These are phyloP conservation scores for Didymella lethalis DNA, from an alignment of 2,329 filamentous ascomycete genomes.

Conservation along the genomic window DNA sequence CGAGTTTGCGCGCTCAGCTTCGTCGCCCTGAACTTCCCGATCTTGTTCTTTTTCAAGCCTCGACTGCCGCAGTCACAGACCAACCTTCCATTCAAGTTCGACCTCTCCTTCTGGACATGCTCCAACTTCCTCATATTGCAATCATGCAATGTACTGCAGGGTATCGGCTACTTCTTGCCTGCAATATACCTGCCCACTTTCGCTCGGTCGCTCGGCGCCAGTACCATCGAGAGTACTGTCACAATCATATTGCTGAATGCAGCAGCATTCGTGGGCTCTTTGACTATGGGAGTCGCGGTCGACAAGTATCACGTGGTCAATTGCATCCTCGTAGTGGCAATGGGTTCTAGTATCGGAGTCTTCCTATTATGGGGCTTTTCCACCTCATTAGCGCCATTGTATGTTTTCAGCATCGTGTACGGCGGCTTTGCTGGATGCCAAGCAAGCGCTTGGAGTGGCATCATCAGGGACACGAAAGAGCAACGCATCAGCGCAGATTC, in stretches of 20 bases:
- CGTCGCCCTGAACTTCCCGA: slow-evolving; percentile 46
- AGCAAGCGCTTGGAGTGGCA: slow-evolving; percentile 55
- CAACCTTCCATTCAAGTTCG: slow-evolving; percentile 38
- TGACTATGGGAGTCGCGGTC: slow-evolving; percentile 51
- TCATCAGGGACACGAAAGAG: slow-evolving; percentile 54
- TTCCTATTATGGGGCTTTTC: neutral
- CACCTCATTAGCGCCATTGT: slow-evolving; percentile 45
- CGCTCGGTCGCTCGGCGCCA: slow-evolving; percentile 50
- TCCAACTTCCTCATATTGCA: slow-evolving; percentile 50
- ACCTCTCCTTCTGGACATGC: slow-evolving; percentile 52
- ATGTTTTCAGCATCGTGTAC: slow-evolving; percentile 55
- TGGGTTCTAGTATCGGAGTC: neutral
- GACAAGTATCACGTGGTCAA: neutral
- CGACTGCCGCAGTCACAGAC: slow-evolving; percentile 53
- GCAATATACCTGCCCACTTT: slow-evolving; percentile 54
- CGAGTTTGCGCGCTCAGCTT: slow-evolving; percentile 54
- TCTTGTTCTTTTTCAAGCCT: slow-evolving; percentile 55
- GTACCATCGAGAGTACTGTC: slow-evolving; percentile 46
- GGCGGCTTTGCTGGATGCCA: slow-evolving; percentile 54
- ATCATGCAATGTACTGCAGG: slow-evolving; percentile 53
- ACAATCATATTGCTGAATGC: slow-evolving; percentile 53
- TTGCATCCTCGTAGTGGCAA: neutral
- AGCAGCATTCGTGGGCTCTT: slow-evolving; percentile 48
- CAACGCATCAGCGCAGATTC: slow-evolving; percentile 52
- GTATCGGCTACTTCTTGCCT: slow-evolving; percentile 56